Percentiles rank a stretch among this genome's conserved stretches.
Evolutionary conservation across 2,329 filamentous ascomycete species (phyloP).

Genomic region (Cercospora berteroae): DNA sequence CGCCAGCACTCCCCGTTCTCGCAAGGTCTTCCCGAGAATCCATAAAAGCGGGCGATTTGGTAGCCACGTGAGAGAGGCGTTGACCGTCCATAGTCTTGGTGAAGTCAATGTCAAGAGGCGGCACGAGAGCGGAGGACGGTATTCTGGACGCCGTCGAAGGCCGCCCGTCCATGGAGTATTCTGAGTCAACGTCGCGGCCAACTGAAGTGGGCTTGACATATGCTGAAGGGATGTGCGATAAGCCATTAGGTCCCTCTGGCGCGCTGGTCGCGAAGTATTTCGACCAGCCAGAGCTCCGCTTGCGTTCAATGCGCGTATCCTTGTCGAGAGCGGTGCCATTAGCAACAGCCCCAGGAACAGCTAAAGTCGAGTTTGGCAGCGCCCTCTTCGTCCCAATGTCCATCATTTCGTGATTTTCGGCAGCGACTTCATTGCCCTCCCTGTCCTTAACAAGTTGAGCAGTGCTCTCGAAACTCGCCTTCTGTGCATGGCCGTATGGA

Average conservation of each 20-base stretch:
- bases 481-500: slow-evolving; percentile 43
- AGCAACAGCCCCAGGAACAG: slow-evolving; percentile 23
- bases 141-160: slow-evolving; percentile 48
- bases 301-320: slow-evolving; percentile 40
- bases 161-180: slow-evolving; percentile 33
- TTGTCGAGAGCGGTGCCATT: slow-evolving; percentile 32
- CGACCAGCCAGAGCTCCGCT: slow-evolving; percentile 58
- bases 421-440: slow-evolving; percentile 43
- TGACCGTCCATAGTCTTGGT: slow-evolving; percentile 55
- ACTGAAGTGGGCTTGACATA: slow-evolving; percentile 40
- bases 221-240: slow-evolving; percentile 36
- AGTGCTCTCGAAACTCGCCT: slow-evolving; percentile 59
- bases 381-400: slow-evolving; percentile 44
- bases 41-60: slow-evolving; percentile 67
- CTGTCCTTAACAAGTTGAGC: slow-evolving; percentile 61
- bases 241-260: slow-evolving; percentile 39
- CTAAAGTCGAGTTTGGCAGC: slow-evolving; percentile 17
- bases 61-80: slow-evolving; percentile 64
- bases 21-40: slow-evolving; percentile 51
- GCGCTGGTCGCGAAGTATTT: slow-evolving; percentile 39
- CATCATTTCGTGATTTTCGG: slow-evolving; percentile 45
- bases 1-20: slow-evolving; percentile 29
- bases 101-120: slow-evolving; percentile 62
- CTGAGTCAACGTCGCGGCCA: slow-evolving; percentile 53
- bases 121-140: slow-evolving; percentile 63